Evolutionary conservation across 306 rosid species (phyloP), one percentile per base, ranked within the genome.

Genomic region (Dryas alaskensis): DNA sequence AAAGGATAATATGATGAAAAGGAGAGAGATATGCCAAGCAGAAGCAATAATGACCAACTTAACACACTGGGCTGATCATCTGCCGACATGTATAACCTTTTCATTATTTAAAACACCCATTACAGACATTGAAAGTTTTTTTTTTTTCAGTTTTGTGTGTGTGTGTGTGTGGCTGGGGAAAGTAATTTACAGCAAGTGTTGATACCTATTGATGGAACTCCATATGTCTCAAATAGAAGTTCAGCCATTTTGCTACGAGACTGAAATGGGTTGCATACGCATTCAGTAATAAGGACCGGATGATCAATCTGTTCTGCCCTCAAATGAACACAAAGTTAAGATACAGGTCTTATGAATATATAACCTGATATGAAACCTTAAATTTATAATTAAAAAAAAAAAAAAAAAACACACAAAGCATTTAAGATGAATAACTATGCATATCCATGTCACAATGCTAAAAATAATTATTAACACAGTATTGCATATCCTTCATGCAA

Each of bases 241-340:
- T 95, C 99, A 46, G 86, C 96, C 99, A 95, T 95, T 87, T 92
- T 92, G 87, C 92, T 83, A 39, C 99, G 96, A 76, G 98, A 95
- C 31, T 95, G 96, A 76, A 92, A 83, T 55, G 99, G 97, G 81
- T 95, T 95, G 93, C 98, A 86, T 9, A 82, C 87, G 37, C 99
- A 95, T 84, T 95, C 96, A 73, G 99, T 95, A 65, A 95, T 87
- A 86, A 95, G 88, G 81, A 92, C 80, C 53, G 99, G 97, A 79
- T 95, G 98, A 84, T 95, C 92, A 76, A 95, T 88, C 96, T 91
- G 95, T 81, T 76, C 99, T 85, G 92, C 81, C 97, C 87, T 84
- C 81, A 86, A 94, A 81, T 25, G 76, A 62, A 83, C 80, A 69
- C 60, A 74, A 69, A 78, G 68, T 58, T 50, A 78, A 71, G 69